Conservation (phyloP, 805 yeast species). For the Lachancea kluyveri region DNA sequence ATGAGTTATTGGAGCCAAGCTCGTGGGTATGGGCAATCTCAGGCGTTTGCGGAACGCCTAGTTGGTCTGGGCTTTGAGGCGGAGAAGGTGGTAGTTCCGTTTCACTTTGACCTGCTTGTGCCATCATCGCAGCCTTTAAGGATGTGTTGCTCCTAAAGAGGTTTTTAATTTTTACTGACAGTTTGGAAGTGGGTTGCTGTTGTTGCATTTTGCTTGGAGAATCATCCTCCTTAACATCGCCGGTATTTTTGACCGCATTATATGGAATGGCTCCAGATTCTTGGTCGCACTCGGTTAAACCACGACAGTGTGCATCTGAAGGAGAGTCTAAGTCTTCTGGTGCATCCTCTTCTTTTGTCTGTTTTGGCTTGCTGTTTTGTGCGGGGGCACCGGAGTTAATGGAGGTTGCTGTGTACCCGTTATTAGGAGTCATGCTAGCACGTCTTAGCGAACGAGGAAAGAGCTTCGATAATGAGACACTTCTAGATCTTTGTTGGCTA, state of each 20-base stretch:
- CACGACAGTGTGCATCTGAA: constrained; percentile 1
- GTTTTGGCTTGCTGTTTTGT: background rate
- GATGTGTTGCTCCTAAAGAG: constrained; percentile 1
- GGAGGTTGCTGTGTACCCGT: no score
- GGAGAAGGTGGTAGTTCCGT: background rate
- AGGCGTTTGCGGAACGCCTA: constrained; percentile 1
- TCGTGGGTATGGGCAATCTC: background rate
- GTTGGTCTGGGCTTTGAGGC: background rate
- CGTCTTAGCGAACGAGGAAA: constrained; percentile 8
- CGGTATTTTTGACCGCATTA: no score
- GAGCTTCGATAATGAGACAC: constrained; percentile 7
- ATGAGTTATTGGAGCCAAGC: no score
- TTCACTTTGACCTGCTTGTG: no score
- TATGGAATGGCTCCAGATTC: no score
- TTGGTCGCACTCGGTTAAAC: background rate
- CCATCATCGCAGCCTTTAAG: no score
- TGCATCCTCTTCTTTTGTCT: background rate
- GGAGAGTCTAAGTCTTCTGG: background rate
- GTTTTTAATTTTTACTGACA: constrained; percentile 3
- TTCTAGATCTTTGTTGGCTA: constrained; percentile 5
- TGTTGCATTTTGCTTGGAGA: no score
- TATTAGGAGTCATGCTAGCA: constrained; percentile 4
- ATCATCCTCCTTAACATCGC: no score
- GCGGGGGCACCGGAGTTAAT: background rate
- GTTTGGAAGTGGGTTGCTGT: constrained; percentile 1